These are phyloP conservation scores for Pestalotiopsis sp. DNA, from an alignment of 2,329 filamentous ascomycete species.

Conservation along the genomic window DNA sequence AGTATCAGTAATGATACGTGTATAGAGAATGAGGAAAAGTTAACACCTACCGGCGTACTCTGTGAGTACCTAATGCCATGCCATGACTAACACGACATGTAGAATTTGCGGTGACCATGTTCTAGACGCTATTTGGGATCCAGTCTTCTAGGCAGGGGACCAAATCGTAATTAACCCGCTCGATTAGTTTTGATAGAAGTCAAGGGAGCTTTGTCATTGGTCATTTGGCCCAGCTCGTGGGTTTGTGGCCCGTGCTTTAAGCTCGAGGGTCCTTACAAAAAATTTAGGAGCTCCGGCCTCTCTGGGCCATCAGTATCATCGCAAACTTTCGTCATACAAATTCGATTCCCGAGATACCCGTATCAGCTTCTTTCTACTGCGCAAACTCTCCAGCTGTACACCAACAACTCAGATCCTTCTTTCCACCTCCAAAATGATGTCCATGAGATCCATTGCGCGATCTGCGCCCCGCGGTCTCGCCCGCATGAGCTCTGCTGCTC, in stretches of 20 bases:
- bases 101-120: not conserved
- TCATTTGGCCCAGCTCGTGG: slow-evolving; percentile 21
- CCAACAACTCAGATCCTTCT: not conserved
- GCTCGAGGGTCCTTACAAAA: slow-evolving; percentile 13
- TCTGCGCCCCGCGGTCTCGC: slow-evolving; percentile 66
- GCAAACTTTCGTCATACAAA: not conserved
- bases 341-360: slow-evolving; percentile 17
- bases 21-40: too few species aligned
- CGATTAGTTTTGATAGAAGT: not conserved
- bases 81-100: not conserved
- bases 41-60: too few species aligned
- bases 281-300: slow-evolving; percentile 21
- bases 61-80: too few species aligned
- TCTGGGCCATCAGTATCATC: slow-evolving; percentile 7
- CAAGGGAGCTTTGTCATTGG: slow-evolving; percentile 14
- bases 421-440: slow-evolving; percentile 61
- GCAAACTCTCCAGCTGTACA: not conserved
- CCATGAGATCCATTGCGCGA: slow-evolving; percentile 67
- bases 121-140: not conserved
- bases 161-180: not conserved
- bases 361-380: slow-evolving; percentile 15
- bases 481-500: slow-evolving; percentile 55
- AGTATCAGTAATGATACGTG: too few species aligned
- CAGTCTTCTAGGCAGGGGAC: not conserved
- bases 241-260: slow-evolving; percentile 14